Evolutionary conservation across 768 basidiomycete species (phyloP).

Genomic region (Pisolithus marmoratus): DNA sequence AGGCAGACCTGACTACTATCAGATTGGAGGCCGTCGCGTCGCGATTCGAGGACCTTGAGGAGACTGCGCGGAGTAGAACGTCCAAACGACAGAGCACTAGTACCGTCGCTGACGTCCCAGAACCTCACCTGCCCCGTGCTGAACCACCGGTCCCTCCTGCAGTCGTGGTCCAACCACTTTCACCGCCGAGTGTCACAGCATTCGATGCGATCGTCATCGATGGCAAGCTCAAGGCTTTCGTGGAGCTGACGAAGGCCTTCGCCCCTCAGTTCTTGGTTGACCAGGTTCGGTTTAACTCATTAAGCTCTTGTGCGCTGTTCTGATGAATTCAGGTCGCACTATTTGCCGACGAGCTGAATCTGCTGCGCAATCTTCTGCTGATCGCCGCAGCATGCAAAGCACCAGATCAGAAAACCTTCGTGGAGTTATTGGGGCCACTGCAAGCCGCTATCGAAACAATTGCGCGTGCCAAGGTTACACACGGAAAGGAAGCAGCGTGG

Average conservation of each 20-base stretch:
- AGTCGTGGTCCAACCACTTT: constrained; percentile 33
- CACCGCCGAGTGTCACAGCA: constrained; percentile 58
- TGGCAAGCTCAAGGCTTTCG: constrained; percentile 67
- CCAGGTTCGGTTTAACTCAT: constrained; percentile 49
- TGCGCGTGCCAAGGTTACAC: constrained; percentile 75
- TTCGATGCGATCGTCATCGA: constrained; percentile 73
- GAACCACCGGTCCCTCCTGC: constrained; percentile 34
- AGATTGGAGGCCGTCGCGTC: constrained; percentile 93
- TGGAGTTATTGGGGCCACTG: constrained; percentile 58
- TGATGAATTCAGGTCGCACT: constrained; percentile 50
- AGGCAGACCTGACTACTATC: constrained; percentile 1
- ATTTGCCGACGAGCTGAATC: constrained; percentile 60
- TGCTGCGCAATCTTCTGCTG: constrained; percentile 64
- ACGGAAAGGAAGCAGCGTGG: constrained; percentile 77
- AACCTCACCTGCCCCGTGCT: constrained; percentile 24
- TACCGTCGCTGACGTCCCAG: constrained; percentile 23
- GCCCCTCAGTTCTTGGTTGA: constrained; percentile 67
- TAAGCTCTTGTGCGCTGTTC: constrained; percentile 1
- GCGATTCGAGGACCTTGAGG: constrained; percentile 91
- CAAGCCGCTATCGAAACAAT: constrained; percentile 70
- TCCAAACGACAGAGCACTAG: constrained; percentile 24
- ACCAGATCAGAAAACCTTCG: constrained; percentile 59
- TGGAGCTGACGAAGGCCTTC: constrained; percentile 65
- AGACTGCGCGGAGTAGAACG: constrained; percentile 21
- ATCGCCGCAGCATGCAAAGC: constrained; percentile 72